phyloP scores from a whole-genome alignment of 2,329 filamentous ascomycete genomes.

The Cytospora chrysosperma region DNA sequence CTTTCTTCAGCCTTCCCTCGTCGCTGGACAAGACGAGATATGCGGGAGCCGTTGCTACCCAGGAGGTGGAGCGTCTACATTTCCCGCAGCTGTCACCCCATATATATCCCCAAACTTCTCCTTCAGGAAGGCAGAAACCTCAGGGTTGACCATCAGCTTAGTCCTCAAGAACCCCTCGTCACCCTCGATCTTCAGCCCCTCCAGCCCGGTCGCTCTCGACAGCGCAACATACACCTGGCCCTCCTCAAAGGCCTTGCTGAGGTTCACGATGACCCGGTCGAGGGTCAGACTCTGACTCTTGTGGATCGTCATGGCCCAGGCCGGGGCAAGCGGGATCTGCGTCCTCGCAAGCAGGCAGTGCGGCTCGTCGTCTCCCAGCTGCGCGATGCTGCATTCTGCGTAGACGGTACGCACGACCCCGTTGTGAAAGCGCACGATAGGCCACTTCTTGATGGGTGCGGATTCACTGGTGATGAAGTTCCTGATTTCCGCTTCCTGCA shows the following conservation, averaged over 20 bases:
- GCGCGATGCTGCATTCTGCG: slow-evolving; percentile 48
- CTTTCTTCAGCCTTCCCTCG: no score
- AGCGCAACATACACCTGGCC: slow-evolving; percentile 65
- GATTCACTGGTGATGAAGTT: slow-evolving; percentile 36
- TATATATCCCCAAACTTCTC: slow-evolving; percentile 35
- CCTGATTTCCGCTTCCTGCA: slow-evolving; percentile 39
- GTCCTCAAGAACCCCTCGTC: slow-evolving; percentile 29
- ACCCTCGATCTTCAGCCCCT: slow-evolving; percentile 46
- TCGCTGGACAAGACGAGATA: no score
- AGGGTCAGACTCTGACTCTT: slow-evolving; percentile 64
- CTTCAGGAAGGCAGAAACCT: slow-evolving; percentile 36
- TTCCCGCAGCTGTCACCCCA: not conserved
- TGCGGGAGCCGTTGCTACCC: not conserved
- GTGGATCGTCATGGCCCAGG: slow-evolving; percentile 64
- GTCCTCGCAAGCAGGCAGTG: slow-evolving; percentile 53
- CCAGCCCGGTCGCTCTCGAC: slow-evolving; percentile 51
- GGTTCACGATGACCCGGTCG: slow-evolving; percentile 55
- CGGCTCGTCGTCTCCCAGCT: slow-evolving; percentile 45
- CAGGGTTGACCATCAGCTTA: slow-evolving; percentile 34
- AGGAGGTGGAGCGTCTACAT: not conserved
- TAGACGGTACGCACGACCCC: slow-evolving; percentile 45
- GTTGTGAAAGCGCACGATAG: slow-evolving; percentile 54
- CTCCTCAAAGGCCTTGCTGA: slow-evolving; percentile 51
- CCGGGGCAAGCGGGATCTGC: slow-evolving; percentile 59
- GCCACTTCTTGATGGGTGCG: slow-evolving; percentile 41